Conservation (phyloP, 1,139 yeast species). For the Hansenula lynferdii region DNA sequence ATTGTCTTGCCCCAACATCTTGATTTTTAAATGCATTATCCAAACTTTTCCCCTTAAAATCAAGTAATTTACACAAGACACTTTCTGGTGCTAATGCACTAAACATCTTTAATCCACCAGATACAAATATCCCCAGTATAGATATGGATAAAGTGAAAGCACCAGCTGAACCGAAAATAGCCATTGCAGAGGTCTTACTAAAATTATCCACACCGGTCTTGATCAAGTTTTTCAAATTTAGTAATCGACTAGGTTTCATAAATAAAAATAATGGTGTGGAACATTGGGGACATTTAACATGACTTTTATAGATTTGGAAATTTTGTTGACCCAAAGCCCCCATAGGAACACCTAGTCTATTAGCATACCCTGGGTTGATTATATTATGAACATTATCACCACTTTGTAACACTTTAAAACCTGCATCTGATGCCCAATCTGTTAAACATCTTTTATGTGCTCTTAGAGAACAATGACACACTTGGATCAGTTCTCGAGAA, state of each 20-base stretch:
- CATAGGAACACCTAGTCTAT: constrained; percentile 4
- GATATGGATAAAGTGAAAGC: constrained; percentile 24
- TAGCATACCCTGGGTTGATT: neutral
- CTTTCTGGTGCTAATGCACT: constrained; percentile 24
- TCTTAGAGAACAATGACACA: constrained; percentile 37
- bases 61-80: constrained; percentile 28
- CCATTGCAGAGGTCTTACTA: constrained; percentile 16
- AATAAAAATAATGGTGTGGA: constrained; percentile 29
- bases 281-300: constrained; percentile 41
- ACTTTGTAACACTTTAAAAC: constrained; percentile 19
- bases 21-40: constrained; percentile 25
- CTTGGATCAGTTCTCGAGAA: constrained; percentile 33
- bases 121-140: constrained; percentile 21
- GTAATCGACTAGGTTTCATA: constrained; percentile 21
- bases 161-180: constrained; percentile 23
- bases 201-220: constrained; percentile 14
- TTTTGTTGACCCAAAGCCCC: constrained; percentile 7
- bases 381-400: constrained; percentile 9
- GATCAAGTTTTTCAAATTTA: constrained; percentile 21
- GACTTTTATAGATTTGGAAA: constrained; percentile 9
- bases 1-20: constrained; percentile 20
- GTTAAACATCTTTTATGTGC: constrained; percentile 40
- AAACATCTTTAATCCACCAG: constrained; percentile 28
- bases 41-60: constrained; percentile 27
- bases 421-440: constrained; percentile 37